Evolutionary conservation across 164 flowering plant species (phyloP), one percentile per base, ranked within the genome.

Genomic region (Vitis riparia): DNA sequence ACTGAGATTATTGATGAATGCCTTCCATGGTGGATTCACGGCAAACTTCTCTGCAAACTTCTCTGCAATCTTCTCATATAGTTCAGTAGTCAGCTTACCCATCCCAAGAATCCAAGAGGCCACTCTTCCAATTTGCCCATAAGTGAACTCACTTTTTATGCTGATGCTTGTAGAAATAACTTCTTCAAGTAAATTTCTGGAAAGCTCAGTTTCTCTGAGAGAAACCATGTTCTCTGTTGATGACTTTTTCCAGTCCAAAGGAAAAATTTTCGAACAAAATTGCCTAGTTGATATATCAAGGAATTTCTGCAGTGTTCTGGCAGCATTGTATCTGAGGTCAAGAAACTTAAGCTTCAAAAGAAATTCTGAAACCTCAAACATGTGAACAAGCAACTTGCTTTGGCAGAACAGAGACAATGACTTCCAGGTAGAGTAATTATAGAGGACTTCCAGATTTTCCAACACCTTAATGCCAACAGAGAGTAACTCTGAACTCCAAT

Each of bases 101-200:
- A 82, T 77, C 1, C 85, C 87, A 66, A 90, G 79, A 56, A 85
- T 62, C 15, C 76, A 68, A 80, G 80, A 65, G 30, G 68, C 80
- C 62, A 79, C 66, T 62, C 77, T 76, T 59, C 96, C 96, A 65
- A 89, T 78, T 71, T 79, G 75, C 49, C 86, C 88, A 77, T 86
- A 74, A 14, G 89, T 77, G 23, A 83, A 69, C 56, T 51, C 27
- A 17, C 69, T 62, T 53, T 64, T 75, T 15, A 44, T 60, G 48
- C 32, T 48, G 27, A 80, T 50, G 37, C 59, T 75, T 37, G 72
- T 68, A 1, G 37, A 11, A 29, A 84, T 63, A 23, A 78, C 19
- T 69, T 82, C 84, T 65, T 78, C 62, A 15, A 87, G 78, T n/a
- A 86, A 52, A 67, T 77, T 65, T 70, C 15, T 72, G 27, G 72